These are phyloP conservation scores for Plectosphaerella sp. DNA, from an alignment of 2,329 filamentous ascomycete species.

Conservation along the genomic window DNA sequence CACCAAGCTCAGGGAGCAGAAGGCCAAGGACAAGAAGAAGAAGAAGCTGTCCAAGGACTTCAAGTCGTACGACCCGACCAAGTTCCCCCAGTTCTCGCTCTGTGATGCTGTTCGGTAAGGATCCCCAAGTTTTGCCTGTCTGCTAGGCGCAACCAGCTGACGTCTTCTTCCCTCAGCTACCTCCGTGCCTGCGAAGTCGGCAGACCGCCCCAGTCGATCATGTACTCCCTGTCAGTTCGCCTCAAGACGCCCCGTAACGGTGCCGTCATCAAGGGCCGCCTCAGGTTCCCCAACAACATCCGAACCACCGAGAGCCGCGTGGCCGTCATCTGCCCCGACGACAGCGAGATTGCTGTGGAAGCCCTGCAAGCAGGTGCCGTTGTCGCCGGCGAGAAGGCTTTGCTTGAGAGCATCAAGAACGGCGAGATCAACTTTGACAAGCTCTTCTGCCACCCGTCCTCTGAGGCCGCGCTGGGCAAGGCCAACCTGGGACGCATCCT, in stretches of 20 bases:
- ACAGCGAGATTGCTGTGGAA: conserved; percentile 66
- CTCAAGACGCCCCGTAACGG: conserved; percentile 82
- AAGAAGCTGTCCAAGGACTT: conserved; percentile 61
- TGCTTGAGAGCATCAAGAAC: conserved; percentile 72
- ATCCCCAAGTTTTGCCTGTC: neutral
- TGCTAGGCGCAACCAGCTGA: conserved; percentile 4
- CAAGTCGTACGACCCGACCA: conserved; percentile 61
- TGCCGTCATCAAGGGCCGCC: conserved; percentile 78
- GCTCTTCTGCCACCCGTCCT: conserved; percentile 79
- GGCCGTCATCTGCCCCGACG: conserved; percentile 85
- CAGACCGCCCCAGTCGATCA: conserved; percentile 63
- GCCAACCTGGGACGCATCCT: conserved; percentile 75
- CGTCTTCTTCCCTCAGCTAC: conserved; percentile 52
- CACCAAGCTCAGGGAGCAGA: conserved; percentile 30
- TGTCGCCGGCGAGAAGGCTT: conserved; percentile 76
- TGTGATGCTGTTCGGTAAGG: conserved; percentile 87
- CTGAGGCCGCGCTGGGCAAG: conserved; percentile 74
- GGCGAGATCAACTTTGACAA: conserved; percentile 84
- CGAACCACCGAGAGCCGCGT: conserved; percentile 85
- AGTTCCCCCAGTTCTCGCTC: conserved; percentile 66
- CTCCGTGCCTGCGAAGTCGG: conserved; percentile 92
- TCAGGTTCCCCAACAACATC: conserved; percentile 85
- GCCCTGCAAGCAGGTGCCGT: conserved; percentile 76
- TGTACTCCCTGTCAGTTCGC: conserved; percentile 86
- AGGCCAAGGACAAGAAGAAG: conserved; percentile 49